Evolutionary conservation across 495 filamentous ascomycete species (phyloP).

Genomic region (Bombardia bombarda): DNA sequence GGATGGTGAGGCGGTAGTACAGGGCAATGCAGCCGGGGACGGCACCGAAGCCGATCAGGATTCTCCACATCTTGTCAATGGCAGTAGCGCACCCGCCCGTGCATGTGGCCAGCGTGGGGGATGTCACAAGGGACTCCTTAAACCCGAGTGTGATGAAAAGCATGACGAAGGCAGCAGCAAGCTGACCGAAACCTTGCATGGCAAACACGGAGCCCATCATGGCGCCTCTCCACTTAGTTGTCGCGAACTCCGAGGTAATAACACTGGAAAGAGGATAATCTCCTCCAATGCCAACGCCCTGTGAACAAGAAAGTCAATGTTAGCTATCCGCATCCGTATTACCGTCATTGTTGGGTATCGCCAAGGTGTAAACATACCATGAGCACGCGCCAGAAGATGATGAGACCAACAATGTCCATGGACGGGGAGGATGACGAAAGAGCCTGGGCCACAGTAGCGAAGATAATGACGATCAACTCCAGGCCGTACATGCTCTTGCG

Average conservation of each 20-base stretch:
- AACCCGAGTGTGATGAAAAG: slow-evolving; percentile 67
- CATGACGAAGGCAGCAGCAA: slow-evolving; percentile 61
- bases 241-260: slow-evolving; percentile 77
- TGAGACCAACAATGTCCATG: slow-evolving; percentile 63
- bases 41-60: slow-evolving; percentile 70
- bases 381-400: slow-evolving; percentile 85
- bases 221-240: slow-evolving; percentile 65
- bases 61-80: slow-evolving; percentile 83
- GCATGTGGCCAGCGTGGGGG: slow-evolving; percentile 43
- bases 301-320: background rate
- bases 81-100: slow-evolving; percentile 57
- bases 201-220: slow-evolving; percentile 85
- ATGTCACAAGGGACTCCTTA: slow-evolving; percentile 53
- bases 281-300: slow-evolving; percentile 71
- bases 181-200: slow-evolving; percentile 76
- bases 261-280: slow-evolving; percentile 82
- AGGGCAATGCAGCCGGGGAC: slow-evolving; percentile 69
- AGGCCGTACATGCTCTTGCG: slow-evolving; percentile 84
- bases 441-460: slow-evolving; percentile 71
- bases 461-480: slow-evolving; percentile 82
- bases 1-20: slow-evolving; percentile 84
- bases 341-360: too few species aligned
- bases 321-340: too few species aligned
- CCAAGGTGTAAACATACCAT: slow-evolving; percentile 43
- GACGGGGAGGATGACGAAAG: slow-evolving; percentile 59